A percentile compares a stretch with the other conserved stretches of the same genome.
These are phyloP conservation scores for Pichia phayaonensis DNA, from an alignment of 805 yeast species.

Conservation along the genomic window DNA sequence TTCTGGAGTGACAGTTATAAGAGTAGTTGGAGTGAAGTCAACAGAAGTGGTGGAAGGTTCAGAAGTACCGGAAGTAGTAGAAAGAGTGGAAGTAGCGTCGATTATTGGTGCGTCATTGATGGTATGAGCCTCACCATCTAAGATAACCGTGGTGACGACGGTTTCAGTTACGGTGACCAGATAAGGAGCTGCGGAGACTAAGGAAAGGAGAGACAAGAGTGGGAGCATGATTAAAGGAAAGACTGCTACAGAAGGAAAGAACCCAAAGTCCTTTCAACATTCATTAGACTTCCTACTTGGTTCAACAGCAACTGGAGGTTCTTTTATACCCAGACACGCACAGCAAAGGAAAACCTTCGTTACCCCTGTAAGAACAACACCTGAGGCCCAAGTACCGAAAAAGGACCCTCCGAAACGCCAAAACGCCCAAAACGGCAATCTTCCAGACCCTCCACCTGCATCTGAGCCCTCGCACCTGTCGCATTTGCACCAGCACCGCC, in stretches of 20 bases:
- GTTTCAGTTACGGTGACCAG: slow-evolving; percentile 19
- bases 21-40: background rate
- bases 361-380: no score
- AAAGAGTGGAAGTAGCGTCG: background rate
- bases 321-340: background rate
- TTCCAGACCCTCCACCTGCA: no score
- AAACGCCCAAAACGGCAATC: no score
- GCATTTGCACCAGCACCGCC: no score
- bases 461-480: no score
- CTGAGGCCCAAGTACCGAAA: no score
- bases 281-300: no score
- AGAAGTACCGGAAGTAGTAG: slow-evolving; percentile 1
- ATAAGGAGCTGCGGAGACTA: slow-evolving; percentile 21
- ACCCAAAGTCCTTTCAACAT: no score
- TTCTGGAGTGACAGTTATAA: background rate
- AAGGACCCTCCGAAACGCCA: no score
- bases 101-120: slow-evolving; percentile 12
- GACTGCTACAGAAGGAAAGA: background rate
- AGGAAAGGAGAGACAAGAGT: slow-evolving; percentile 14
- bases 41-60: background rate
- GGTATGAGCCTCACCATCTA: slow-evolving; percentile 12
- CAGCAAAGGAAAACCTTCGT: no score
- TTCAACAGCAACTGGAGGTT: background rate
- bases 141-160: slow-evolving; percentile 19
- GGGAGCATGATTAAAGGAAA: slow-evolving; percentile 14